A percentile compares a stretch with the other conserved stretches of the same genome.
phyloP scores from a whole-genome alignment of 331 rosid species.

The Pyracantha coccinea region DNA sequence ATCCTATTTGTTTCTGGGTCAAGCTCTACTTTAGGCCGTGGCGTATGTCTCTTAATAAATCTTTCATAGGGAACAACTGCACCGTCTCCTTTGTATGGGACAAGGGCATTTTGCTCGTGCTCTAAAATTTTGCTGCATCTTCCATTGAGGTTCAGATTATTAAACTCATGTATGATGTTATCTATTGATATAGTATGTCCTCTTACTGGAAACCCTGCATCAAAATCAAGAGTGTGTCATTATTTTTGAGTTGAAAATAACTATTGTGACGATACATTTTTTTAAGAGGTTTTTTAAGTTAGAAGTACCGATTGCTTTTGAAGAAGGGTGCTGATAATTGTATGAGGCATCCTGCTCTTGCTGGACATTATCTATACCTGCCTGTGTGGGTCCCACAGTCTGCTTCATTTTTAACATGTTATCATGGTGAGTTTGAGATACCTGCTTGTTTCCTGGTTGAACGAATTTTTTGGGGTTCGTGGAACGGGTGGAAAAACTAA shows the following conservation, averaged over 20 bases:
- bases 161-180: constrained; percentile 30
- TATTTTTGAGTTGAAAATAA: not conserved
- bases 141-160: constrained; percentile 39
- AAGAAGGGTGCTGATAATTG: constrained; percentile 12
- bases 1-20: constrained; percentile 80
- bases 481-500: not conserved
- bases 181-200: constrained; percentile 13
- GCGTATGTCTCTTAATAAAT: constrained; percentile 44
- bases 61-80: constrained; percentile 55
- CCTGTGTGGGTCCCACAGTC: not conserved
- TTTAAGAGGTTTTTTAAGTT: not conserved
- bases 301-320: constrained; percentile 22
- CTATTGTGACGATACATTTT: not conserved
- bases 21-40: constrained; percentile 82
- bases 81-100: constrained; percentile 55
- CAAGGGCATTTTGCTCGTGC: constrained; percentile 53
- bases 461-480: not conserved
- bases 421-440: not conserved
- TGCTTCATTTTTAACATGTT: constrained; percentile 4
- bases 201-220: constrained; percentile 34
- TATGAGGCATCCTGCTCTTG: not conserved
- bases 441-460: constrained; percentile 15
- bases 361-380: constrained; percentile 6
- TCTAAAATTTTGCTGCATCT: constrained; percentile 19
- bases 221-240: constrained; percentile 25